Evolutionary conservation across 2,329 filamentous ascomycete species (phyloP).

Genomic region (Didymella sp.): DNA sequence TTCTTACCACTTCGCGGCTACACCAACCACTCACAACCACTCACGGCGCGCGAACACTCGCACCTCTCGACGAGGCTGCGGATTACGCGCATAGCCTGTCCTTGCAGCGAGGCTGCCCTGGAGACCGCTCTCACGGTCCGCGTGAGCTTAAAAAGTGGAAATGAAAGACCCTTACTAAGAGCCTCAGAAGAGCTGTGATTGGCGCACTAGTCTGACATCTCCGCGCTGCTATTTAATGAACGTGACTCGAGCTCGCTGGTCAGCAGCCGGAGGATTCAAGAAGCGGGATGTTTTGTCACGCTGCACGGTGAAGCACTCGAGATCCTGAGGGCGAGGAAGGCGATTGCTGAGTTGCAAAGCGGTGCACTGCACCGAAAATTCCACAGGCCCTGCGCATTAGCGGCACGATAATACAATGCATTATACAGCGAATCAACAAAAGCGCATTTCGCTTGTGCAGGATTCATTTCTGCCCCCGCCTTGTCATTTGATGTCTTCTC

Average conservation of each 20-base stretch:
- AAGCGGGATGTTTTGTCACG: conserved; percentile 5
- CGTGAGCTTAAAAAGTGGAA: conserved; percentile 46
- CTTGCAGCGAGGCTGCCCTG: conserved; percentile 25
- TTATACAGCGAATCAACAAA: conserved; percentile 9
- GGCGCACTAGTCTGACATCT: conserved; percentile 31
- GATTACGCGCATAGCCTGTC: conserved; percentile 19
- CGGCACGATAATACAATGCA: conserved; percentile 3
- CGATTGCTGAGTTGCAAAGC: not conserved
- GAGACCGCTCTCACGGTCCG: conserved; percentile 22
- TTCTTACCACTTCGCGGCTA: not conserved
- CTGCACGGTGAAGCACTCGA: conserved; percentile 1
- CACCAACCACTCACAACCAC: not conserved
- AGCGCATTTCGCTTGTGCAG: conserved; percentile 15
- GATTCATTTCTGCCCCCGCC: conserved; percentile 23
- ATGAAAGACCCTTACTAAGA: conserved; percentile 29
- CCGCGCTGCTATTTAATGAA: conserved; percentile 34
- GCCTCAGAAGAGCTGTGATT: conserved; percentile 30
- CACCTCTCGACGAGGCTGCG: conserved; percentile 17
- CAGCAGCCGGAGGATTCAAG: conserved; percentile 16
- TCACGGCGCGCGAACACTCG: not conserved
- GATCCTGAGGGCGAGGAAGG: not conserved
- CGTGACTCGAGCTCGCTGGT: conserved; percentile 21
- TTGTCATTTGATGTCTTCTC: conserved; percentile 21
- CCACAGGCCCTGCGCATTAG: conserved; percentile 15
- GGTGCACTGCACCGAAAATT: conserved; percentile 2